Evolutionary conservation across 768 basidiomycete species (phyloP).

Genomic region (Tulasnella sp.): DNA sequence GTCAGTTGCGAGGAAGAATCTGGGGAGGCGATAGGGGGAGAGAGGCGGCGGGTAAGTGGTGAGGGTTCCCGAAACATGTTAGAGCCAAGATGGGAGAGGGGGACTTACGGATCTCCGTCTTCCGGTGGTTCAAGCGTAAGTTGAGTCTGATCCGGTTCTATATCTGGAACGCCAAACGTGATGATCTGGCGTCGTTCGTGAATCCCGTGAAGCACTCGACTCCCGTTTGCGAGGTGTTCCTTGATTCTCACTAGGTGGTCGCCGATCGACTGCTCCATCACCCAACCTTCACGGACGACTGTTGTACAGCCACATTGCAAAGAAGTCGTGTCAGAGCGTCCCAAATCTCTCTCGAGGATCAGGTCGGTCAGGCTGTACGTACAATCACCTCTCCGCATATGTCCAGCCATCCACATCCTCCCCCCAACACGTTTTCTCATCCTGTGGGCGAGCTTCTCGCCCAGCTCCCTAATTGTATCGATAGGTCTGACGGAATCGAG

Average conservation of each 20-base stretch:
- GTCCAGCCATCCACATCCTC: conserved; percentile 30
- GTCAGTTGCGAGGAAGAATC: conserved; percentile 38
- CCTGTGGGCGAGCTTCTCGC: conserved; percentile 35
- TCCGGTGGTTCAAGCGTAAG: conserved; percentile 21
- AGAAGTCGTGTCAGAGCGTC: background rate
- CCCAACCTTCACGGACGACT: conserved; percentile 38
- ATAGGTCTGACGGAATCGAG: conserved; percentile 36
- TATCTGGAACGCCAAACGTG: conserved; percentile 23
- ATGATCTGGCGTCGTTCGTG: background rate
- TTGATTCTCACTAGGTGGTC: conserved; percentile 40
- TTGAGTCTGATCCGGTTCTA: conserved; percentile 23
- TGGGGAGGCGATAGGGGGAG: background rate
- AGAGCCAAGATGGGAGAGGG: background rate
- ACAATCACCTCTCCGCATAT: conserved; percentile 32
- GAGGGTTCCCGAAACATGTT: background rate
- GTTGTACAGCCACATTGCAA: background rate
- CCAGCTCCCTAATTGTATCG: conserved; percentile 35
- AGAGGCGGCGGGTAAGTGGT: background rate
- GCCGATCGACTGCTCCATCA: conserved; percentile 38
- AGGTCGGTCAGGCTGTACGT: background rate
- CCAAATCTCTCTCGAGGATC: background rate
- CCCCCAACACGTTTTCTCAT: conserved; percentile 34
- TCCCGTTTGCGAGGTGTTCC: conserved; percentile 34
- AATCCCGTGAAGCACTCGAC: conserved; percentile 23
- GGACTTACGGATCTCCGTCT: conserved; percentile 29